These are phyloP conservation scores for Fusarium subglutinans DNA, from an alignment of 2,329 filamentous ascomycete genomes.

Conservation along the genomic window DNA sequence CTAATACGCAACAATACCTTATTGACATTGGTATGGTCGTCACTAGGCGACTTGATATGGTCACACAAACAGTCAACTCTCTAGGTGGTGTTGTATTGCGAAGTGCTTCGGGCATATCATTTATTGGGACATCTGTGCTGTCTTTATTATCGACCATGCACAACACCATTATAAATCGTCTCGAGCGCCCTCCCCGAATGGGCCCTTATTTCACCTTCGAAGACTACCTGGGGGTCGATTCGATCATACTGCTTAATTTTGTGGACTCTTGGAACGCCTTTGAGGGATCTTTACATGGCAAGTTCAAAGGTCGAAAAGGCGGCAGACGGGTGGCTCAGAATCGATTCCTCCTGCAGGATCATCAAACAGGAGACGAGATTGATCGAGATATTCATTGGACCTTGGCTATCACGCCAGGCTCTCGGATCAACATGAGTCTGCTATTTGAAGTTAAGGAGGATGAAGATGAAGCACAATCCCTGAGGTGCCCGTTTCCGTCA, in stretches of 20 bases:
- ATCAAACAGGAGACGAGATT: not conserved
- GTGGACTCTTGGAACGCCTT: not conserved
- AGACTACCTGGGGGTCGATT: not conserved
- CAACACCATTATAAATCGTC: fast-evolving
- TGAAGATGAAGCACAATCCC: not conserved
- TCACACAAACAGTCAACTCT: not conserved
- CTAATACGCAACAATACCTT: fast-evolving
- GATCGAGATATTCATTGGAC: not conserved
- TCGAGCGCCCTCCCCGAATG: fast-evolving
- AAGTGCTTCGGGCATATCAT: no score
- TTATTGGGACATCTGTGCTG: not conserved
- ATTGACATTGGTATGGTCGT: fast-evolving
- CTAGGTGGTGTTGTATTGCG: no score
- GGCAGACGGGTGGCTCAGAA: not conserved
- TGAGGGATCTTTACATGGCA: not conserved
- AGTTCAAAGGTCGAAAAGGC: not conserved
- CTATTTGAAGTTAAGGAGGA: not conserved
- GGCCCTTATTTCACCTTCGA: not conserved
- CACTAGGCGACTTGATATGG: fast-evolving
- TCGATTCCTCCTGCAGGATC: not conserved
- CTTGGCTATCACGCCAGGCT: not conserved
- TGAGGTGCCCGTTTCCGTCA: not conserved
- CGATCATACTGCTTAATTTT: not conserved
- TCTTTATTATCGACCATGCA: not conserved
- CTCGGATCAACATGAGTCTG: not conserved